Conservation (phyloP, 2,329 filamentous ascomycete species). For the Aspergillus neotritici region DNA sequence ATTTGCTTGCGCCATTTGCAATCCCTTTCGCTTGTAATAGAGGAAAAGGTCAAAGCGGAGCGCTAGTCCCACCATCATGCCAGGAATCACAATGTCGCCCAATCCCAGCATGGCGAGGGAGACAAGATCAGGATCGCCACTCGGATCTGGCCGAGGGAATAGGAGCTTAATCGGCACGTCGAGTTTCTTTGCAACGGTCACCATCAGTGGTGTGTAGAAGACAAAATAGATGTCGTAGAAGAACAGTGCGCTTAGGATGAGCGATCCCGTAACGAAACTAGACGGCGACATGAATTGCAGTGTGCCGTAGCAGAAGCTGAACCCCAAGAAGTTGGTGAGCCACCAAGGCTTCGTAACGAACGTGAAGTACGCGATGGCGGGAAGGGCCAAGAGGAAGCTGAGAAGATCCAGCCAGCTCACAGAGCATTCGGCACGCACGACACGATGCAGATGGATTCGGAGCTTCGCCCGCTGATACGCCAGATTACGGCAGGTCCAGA, state of each 20-base stretch:
- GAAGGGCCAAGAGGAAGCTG: slow-evolving; percentile 52
- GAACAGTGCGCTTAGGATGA: slow-evolving; percentile 75
- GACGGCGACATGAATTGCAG: slow-evolving; percentile 83
- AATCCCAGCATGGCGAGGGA: slow-evolving; percentile 74
- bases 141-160: slow-evolving; percentile 57
- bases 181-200: slow-evolving; percentile 70
- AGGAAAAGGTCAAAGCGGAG: slow-evolving; percentile 87
- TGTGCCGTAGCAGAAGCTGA: slow-evolving; percentile 77
- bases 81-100: slow-evolving; percentile 89
- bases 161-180: slow-evolving; percentile 92
- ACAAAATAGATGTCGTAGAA: slow-evolving; percentile 83
- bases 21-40: slow-evolving; percentile 66
- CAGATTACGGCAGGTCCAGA: slow-evolving; percentile 49
- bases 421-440: slow-evolving; percentile 38
- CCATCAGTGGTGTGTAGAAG: slow-evolving; percentile 51
- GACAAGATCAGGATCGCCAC: slow-evolving; percentile 37
- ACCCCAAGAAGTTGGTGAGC: slow-evolving; percentile 79
- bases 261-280: slow-evolving; percentile 72
- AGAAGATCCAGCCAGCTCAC: slow-evolving; percentile 46
- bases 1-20: slow-evolving; percentile 30
- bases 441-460: slow-evolving; percentile 50
- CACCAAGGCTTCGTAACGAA: slow-evolving; percentile 59
- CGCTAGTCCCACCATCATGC: slow-evolving; percentile 81
- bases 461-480: slow-evolving; percentile 49
- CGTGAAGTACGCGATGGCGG: slow-evolving; percentile 60